These are phyloP conservation scores for Fusarium tuaranense DNA, from an alignment of 2,329 filamentous ascomycete species.

Conservation along the genomic window DNA sequence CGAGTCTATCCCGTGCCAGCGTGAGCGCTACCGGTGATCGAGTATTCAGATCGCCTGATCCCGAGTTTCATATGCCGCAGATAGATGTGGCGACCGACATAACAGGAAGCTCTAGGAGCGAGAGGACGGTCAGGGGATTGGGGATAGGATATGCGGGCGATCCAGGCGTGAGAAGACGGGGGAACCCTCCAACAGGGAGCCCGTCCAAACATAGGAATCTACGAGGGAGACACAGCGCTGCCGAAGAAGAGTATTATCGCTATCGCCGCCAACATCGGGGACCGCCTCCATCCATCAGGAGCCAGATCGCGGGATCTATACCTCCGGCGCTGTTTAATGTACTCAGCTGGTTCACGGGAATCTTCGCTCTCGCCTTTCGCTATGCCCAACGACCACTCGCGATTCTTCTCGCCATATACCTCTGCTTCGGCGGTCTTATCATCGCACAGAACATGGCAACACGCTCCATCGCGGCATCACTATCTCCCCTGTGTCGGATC, in stretches of 20 bases:
- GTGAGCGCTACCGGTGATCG: constrained; percentile 40
- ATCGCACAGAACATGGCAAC: constrained; percentile 72
- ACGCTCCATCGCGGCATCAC: constrained; percentile 68
- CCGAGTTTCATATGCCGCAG: constrained; percentile 66
- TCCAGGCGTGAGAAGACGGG: constrained; percentile 45
- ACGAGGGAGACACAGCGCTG: constrained; percentile 26
- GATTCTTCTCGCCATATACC: constrained; percentile 69
- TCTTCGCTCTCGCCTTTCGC: constrained; percentile 69
- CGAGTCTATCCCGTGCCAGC: constrained; percentile 59
- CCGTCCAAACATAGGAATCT: constrained; percentile 41
- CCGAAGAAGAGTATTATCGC: constrained; percentile 30
- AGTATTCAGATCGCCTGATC: constrained; percentile 56
- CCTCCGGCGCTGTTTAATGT: constrained; percentile 55
- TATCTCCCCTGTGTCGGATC: constrained; percentile 77
- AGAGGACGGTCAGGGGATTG: constrained; percentile 48
- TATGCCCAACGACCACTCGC: constrained; percentile 75
- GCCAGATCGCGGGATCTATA: constrained; percentile 51
- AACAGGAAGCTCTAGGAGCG: constrained; percentile 47
- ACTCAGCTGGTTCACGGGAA: constrained; percentile 63
- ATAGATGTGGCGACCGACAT: constrained; percentile 55
- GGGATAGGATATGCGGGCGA: constrained; percentile 32
- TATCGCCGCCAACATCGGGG: constrained; percentile 14
- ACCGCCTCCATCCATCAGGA: constrained; percentile 36
- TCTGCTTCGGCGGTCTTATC: constrained; percentile 69
- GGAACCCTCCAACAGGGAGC: constrained; percentile 29